These are phyloP conservation scores for Pulicaria dysenterica DNA, from an alignment of 129 eudicot genomes.

Conservation along the genomic window DNA sequence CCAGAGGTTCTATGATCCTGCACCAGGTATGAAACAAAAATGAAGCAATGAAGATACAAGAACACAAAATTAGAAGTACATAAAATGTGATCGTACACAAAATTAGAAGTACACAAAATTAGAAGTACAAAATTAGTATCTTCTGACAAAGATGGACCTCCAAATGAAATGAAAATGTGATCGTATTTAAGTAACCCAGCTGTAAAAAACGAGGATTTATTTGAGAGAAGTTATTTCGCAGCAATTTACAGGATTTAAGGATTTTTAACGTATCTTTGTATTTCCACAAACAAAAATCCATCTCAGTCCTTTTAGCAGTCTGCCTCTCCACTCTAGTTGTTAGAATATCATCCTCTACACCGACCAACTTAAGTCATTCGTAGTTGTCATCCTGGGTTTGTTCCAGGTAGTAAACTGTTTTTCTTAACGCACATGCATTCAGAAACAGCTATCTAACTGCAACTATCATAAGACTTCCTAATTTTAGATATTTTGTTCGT, in stretches of 20 bases:
- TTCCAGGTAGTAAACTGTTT: background rate
- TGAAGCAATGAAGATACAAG: background rate
- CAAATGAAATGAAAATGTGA: too few species aligned
- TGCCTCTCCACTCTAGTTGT: background rate
- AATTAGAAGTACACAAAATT: slow-evolving; percentile 10
- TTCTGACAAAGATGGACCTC: too few species aligned
- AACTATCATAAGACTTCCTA: background rate
- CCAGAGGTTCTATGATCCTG: slow-evolving; percentile 99
- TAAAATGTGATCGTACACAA: background rate
- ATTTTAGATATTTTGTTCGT: background rate
- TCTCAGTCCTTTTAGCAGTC: slow-evolving; percentile 1
- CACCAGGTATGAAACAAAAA: slow-evolving; percentile 24
- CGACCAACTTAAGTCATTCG: slow-evolving; percentile 1
- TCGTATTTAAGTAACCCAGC: too few species aligned
- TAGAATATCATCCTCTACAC: background rate
- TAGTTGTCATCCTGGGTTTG: slow-evolving; percentile 6
- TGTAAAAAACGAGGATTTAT: background rate
- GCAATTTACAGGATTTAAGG: background rate
- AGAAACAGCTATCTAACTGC: slow-evolving; percentile 9
- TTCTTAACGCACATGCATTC: background rate
- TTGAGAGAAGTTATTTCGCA: background rate
- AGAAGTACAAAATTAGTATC: background rate
- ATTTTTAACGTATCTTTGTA: slow-evolving; percentile 7
- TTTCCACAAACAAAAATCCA: background rate
- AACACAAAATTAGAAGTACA: slow-evolving; percentile 6